phyloP scores from a whole-genome alignment of 2,329 filamentous ascomycete species.

The Neonectria hederae region DNA sequence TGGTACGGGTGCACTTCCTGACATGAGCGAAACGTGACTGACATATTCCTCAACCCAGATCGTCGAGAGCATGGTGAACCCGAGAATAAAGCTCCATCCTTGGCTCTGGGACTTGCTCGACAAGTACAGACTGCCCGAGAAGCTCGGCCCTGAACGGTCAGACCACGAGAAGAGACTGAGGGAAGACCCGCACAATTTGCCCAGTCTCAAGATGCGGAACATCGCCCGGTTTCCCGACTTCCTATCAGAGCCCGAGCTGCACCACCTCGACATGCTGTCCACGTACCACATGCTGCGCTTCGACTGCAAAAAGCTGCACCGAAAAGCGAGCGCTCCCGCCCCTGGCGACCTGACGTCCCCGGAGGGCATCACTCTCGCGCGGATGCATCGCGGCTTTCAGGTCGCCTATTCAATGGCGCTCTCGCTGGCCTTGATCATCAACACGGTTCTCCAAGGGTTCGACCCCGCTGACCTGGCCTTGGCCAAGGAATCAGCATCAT shows the following conservation, averaged over 20 bases:
- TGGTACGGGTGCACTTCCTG: constrained; percentile 37
- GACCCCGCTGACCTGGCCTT: constrained; percentile 24
- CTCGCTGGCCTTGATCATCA: constrained; percentile 35
- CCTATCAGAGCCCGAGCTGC: constrained; percentile 28
- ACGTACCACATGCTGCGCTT: constrained; percentile 31
- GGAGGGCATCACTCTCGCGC: neutral
- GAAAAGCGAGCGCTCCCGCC: neutral
- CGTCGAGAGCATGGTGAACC: constrained; percentile 46
- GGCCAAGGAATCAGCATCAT: constrained; percentile 26
- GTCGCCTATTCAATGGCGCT: constrained; percentile 34
- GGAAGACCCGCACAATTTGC: constrained; percentile 1
- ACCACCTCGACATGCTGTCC: constrained; percentile 29
- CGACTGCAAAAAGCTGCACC: constrained; percentile 22
- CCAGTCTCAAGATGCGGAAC: constrained; percentile 21
- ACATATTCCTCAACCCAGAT: constrained; percentile 32
- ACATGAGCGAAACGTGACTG: neutral
- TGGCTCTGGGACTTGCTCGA: constrained; percentile 34
- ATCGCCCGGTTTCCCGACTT: constrained; percentile 33
- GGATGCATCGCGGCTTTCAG: constrained; percentile 14
- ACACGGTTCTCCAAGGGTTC: constrained; percentile 37
- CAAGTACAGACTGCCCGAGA: constrained; percentile 5
- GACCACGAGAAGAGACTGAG: constrained; percentile 7
- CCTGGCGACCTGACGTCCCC: neutral
- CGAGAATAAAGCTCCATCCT: constrained; percentile 35
- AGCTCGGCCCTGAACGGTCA: constrained; percentile 6